Conservation (phyloP, 768 basidiomycete genomes). For the Kwoniella europaea region DNA sequence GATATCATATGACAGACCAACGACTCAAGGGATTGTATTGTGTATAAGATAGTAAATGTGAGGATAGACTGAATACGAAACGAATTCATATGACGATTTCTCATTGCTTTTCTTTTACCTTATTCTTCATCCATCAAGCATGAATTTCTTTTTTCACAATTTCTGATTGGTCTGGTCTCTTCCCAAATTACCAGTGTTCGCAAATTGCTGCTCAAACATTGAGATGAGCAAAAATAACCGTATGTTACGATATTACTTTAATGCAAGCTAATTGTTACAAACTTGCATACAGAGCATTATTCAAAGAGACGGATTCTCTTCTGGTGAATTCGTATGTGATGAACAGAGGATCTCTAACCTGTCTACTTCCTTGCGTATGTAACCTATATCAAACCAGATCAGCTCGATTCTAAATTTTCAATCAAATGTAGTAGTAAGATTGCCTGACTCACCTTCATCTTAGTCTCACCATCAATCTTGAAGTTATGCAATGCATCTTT, state of each 20-base stretch:
- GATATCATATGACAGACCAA: background rate
- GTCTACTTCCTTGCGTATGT: slow-evolving; percentile 52
- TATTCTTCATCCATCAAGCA: background rate
- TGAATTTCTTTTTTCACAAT: background rate
- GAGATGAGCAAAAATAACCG: no score
- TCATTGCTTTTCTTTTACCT: background rate
- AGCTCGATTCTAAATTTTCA: background rate
- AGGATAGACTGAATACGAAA: background rate
- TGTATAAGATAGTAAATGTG: background rate
- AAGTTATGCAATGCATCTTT: slow-evolving; percentile 97
- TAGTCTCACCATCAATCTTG: slow-evolving; percentile 95
- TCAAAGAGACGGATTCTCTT: no score
- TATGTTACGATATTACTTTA: no score
- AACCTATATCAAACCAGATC: slow-evolving; percentile 26
- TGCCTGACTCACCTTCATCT: slow-evolving; percentile 77
- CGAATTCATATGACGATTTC: slow-evolving; percentile 2
- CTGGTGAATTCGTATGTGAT: background rate
- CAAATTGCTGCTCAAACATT: no score
- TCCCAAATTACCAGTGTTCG: no score
- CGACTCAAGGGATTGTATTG: background rate
- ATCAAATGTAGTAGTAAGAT: background rate
- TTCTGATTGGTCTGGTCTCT: background rate
- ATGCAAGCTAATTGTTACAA: background rate
- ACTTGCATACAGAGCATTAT: background rate
- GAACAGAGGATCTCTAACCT: background rate